Base-by-base conservation (phyloP, 2,329 filamentous ascomycete species). In the Claviceps arundinis region DNA sequence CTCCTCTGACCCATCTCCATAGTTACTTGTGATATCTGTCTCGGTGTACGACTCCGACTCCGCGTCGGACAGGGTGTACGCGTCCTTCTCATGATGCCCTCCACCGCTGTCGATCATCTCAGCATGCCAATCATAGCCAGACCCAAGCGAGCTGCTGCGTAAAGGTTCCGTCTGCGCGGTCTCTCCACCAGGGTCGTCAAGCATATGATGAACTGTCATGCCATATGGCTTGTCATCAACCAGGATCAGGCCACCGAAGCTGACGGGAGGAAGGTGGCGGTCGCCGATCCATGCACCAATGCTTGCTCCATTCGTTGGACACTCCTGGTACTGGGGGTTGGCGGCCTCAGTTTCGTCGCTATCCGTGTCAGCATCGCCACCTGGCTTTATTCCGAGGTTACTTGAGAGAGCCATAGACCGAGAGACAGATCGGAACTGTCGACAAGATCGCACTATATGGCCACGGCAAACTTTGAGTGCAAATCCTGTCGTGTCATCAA, bases 201-300 rank as follows among this genome's bases (percentile, higher is more conserved):
- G 79, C 82, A 97, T 91, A 66, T 97, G 91, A 62, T 97, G 91
- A 0, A 97, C 91, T 22, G 89, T 96, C 87, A 97, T 93, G 13
- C 91, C 91, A 61, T 89, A 93, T 0, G 87, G 81, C 64, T 85
- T 82, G 52, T 86, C 82, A 62, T 97, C 89, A 1, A 97, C 81
- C 37, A 93, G 71, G 42, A 97, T 81, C 4, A 95, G 76, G 8
- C 91, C 91, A 13, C 91, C 91, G 58, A 95, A 89, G 37, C 89
- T 94, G 3, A 95, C 91, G 2, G 91, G 89, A 5, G 90, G 89
- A 2, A 96, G 73, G 62, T 96, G 91, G 45, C 87, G 82, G 57
- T 89, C 81, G 53, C 87, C 85, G 49, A 87, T 82, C 74, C 88
- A 96, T 0, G 90, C 90, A 6, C 91, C 91, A 54, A 97, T 96